Conservation (phyloP, 73 alveolate genomes). For the Tetrahymena borealis region DNA sequence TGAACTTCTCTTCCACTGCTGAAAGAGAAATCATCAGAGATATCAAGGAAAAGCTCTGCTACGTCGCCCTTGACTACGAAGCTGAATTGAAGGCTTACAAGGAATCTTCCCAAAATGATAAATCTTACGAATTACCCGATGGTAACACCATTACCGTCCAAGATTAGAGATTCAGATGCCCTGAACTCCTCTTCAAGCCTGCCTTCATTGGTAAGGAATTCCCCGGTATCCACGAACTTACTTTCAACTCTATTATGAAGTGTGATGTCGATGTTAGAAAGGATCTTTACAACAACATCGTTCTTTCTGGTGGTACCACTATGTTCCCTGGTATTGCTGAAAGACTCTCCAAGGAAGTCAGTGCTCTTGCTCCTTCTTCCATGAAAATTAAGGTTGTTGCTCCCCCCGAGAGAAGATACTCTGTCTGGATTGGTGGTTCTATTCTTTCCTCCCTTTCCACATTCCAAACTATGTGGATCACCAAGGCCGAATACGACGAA, state of each 20-base stretch:
- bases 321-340: constrained; percentile 93
- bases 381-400: constrained; percentile 71
- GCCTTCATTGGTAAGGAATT: constrained; percentile 67
- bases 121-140: constrained; percentile 42
- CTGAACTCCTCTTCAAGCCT: constrained; percentile 84
- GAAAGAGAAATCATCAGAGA: constrained; percentile 90
- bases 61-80: constrained; percentile 78
- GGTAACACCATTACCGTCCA: constrained; percentile 21
- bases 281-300: constrained; percentile 84
- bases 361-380: constrained; percentile 82
- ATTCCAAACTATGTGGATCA: constrained; percentile 68
- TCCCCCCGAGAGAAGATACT: constrained; percentile 82
- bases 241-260: constrained; percentile 82
- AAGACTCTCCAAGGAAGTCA: constrained; percentile 87
- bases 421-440: constrained; percentile 97
- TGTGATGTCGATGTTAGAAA: constrained; percentile 93
- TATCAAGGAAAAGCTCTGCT: constrained; percentile 88
- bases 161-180: constrained; percentile 60
- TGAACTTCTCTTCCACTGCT: constrained; percentile 73
- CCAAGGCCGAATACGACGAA: constrained; percentile 77
- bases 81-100: constrained; percentile 55
- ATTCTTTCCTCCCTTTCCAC: constrained; percentile 85
- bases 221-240: constrained; percentile 83
- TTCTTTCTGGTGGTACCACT: constrained; percentile 95
- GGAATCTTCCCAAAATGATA: constrained; percentile 20